phyloP scores from a whole-genome alignment of 768 basidiomycete species.

The Collybia nuda region DNA sequence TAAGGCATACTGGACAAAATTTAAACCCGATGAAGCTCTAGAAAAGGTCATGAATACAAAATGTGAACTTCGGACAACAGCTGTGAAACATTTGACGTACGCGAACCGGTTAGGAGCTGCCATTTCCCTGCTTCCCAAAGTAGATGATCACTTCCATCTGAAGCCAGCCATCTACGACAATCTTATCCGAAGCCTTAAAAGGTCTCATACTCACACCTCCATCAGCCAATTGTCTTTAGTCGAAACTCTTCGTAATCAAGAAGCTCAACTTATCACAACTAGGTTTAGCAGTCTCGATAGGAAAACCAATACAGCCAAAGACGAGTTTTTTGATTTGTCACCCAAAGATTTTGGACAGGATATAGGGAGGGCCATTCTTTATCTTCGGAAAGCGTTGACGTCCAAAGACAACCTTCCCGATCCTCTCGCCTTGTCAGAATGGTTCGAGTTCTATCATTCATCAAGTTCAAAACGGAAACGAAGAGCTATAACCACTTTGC shows the following conservation, averaged over 20 bases:
- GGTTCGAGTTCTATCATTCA: conserved; percentile 19
- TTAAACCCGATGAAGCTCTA: conserved; percentile 4
- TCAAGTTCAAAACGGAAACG: conserved; percentile 32
- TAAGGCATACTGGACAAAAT: conserved; percentile 15
- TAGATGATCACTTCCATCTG: conserved; percentile 27
- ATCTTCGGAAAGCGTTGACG: conserved; percentile 17
- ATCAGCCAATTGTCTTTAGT: conserved; percentile 14
- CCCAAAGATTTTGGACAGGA: conserved; percentile 12
- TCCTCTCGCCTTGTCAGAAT: conserved; percentile 22
- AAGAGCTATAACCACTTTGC: conserved; percentile 31
- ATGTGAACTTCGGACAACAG: conserved; percentile 29
- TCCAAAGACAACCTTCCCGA: conserved; percentile 18
- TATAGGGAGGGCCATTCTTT: conserved; percentile 18
- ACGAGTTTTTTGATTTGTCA: background rate
- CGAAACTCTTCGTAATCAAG: conserved; percentile 14
- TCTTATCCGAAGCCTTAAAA: conserved; percentile 25
- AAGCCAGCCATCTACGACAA: conserved; percentile 34
- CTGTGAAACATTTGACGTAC: conserved; percentile 39
- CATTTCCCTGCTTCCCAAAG: conserved; percentile 41
- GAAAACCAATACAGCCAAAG: background rate
- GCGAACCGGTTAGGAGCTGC: conserved; percentile 40
- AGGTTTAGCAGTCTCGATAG: background rate
- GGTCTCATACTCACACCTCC: conserved; percentile 5
- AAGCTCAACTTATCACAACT: background rate
- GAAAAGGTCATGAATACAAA: conserved; percentile 9